These are phyloP conservation scores for Asterophora parasitica DNA, from an alignment of 768 basidiomycete species.

Conservation along the genomic window DNA sequence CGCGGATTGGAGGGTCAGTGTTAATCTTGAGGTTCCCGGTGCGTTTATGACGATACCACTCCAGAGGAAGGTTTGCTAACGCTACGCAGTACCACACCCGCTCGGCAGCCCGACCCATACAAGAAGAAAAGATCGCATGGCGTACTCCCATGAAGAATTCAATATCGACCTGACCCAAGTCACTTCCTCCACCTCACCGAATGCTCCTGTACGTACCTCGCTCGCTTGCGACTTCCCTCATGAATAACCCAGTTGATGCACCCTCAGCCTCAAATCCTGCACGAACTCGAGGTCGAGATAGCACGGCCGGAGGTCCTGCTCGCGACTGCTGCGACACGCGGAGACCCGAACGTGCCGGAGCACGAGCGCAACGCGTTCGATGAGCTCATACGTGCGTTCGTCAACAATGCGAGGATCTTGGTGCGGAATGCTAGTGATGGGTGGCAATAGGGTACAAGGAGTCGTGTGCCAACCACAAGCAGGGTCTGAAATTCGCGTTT, in stretches of 20 bases:
- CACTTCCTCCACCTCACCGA: conserved; percentile 45
- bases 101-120: conserved; percentile 55
- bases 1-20: conserved; percentile 92
- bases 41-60: conserved; percentile 20
- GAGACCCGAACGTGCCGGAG: conserved; percentile 54
- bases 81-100: conserved; percentile 56
- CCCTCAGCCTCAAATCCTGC: conserved; percentile 55
- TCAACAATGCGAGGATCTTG: conserved; percentile 90
- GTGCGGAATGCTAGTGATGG: conserved; percentile 68
- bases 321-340: conserved; percentile 63
- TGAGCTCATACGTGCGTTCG: conserved; percentile 85
- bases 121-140: conserved; percentile 84
- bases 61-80: not conserved
- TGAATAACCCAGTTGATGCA: not conserved
- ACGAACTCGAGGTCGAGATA: conserved; percentile 91
- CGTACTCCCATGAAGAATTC: conserved; percentile 92
- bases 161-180: conserved; percentile 94
- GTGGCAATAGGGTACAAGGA: conserved; percentile 40
- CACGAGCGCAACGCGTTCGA: conserved; percentile 76
- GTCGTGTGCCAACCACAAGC: too few species aligned
- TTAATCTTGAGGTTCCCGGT: conserved; percentile 90
- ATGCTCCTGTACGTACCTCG: conserved; percentile 41
- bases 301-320: conserved; percentile 68
- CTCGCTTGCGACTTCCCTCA: not conserved
- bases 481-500: too few species aligned